Conservation (phyloP, 2,329 filamentous ascomycete genomes). For the Berkeleyomyces rouxiae region DNA sequence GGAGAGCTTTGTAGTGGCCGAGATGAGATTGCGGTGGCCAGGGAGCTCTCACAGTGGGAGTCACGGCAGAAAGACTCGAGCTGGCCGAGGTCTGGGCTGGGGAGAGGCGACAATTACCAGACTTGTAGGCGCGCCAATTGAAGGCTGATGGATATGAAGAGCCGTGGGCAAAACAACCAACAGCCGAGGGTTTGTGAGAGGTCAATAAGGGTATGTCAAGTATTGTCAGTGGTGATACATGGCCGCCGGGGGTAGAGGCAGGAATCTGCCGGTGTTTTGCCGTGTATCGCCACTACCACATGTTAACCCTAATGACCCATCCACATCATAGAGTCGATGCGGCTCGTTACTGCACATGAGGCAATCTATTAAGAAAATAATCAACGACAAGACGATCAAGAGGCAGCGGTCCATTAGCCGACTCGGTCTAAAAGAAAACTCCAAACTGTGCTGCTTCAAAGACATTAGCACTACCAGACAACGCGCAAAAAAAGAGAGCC, state of each 20-base stretch:
- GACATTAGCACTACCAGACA: background rate
- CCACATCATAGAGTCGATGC: too few relatives aligned
- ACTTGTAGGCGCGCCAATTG: background rate
- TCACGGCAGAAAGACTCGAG: too few relatives aligned
- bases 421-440: conserved; percentile 12
- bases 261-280: background rate
- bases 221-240: background rate
- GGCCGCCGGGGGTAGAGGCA: background rate
- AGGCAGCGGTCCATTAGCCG: background rate
- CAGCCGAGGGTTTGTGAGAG: background rate
- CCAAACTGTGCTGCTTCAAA: conserved; percentile 15
- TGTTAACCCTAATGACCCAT: background rate
- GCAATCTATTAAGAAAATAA: background rate
- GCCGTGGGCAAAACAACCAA: background rate
- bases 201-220: background rate
- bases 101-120: background rate
- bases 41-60: too few relatives aligned
- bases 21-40: background rate
- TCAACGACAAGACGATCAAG: background rate
- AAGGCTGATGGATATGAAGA: background rate
- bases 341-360: background rate
- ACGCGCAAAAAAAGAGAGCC: background rate
- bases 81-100: background rate
- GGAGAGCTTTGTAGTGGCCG: too few relatives aligned
- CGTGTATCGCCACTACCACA: background rate